Conservation (phyloP, 495 filamentous ascomycete genomes). For the Entonaema liquescens region DNA sequence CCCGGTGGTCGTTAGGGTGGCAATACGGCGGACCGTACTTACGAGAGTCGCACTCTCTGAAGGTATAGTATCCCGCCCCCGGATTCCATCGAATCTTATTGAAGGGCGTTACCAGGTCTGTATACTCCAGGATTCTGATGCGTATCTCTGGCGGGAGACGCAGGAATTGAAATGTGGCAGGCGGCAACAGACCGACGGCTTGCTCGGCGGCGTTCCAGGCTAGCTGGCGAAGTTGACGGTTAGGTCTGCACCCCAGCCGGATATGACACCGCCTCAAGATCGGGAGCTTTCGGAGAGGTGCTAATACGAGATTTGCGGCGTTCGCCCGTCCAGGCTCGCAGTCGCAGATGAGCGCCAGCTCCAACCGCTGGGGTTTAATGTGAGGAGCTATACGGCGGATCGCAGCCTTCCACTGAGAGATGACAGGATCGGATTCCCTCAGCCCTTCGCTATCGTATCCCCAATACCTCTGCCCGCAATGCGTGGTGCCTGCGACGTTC, state of each 20-base stretch:
- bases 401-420: neutral
- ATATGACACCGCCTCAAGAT: neutral
- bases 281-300: neutral
- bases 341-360: neutral
- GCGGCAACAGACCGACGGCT: neutral
- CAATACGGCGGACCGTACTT: conserved; percentile 1
- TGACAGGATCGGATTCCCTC: neutral
- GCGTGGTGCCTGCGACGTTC: neutral
- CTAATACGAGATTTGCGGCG: neutral
- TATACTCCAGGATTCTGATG: neutral
- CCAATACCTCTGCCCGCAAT: neutral
- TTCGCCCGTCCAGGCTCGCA: neutral
- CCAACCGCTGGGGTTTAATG: neutral
- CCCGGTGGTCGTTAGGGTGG: neutral
- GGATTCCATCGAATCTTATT: conserved; percentile 1
- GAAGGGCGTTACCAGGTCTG: neutral
- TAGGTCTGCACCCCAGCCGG: neutral
- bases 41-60: neutral
- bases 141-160: neutral
- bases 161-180: neutral
- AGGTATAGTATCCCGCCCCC: neutral
- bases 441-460: neutral
- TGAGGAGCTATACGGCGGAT: neutral
- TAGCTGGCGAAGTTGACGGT: neutral
- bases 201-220: neutral